Evolutionary conservation across 331 rosid species (phyloP).

Genomic region (Rosa hybrid): DNA sequence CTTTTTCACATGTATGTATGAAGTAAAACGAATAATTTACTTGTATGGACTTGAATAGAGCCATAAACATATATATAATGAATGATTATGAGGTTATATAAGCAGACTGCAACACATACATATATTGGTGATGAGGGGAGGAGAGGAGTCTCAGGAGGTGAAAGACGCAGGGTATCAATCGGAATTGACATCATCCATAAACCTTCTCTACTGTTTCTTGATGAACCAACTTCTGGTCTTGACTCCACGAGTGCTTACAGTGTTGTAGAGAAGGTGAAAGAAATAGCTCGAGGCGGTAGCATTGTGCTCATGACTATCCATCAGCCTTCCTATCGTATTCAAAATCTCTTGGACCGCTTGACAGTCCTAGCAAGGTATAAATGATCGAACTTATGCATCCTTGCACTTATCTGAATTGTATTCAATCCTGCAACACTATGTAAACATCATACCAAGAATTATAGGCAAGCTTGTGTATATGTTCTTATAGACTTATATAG

Average conservation of each 20-base stretch:
- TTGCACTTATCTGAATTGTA: neutral
- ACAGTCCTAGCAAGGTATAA: constrained; percentile 83
- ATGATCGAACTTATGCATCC: neutral
- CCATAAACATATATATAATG: neutral
- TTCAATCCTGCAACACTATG: neutral
- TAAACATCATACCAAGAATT: too few species aligned
- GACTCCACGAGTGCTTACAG: constrained; percentile 89
- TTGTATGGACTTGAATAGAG: neutral
- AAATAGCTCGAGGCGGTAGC: constrained; percentile 82
- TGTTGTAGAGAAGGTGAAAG: constrained; percentile 88
- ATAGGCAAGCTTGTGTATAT: too few species aligned
- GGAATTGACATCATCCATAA: constrained; percentile 88
- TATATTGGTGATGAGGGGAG: constrained; percentile 80
- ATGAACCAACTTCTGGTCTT: constrained; percentile 94
- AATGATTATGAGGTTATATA: constrained; percentile 6
- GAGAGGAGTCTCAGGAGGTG: constrained; percentile 93
- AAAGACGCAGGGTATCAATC: constrained; percentile 75
- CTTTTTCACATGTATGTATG: neutral
- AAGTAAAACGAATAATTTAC: neutral
- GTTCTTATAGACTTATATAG: too few species aligned
- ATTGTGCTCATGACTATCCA: constrained; percentile 90
- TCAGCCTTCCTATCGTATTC: constrained; percentile 91
- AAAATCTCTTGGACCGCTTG: constrained; percentile 72
- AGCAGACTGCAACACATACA: constrained; percentile 75
- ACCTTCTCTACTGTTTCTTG: constrained; percentile 76